Percentiles rank a stretch among this genome's conserved stretches.
Conservation (phyloP, 805 yeast species). For the Candida chilensis region DNA sequence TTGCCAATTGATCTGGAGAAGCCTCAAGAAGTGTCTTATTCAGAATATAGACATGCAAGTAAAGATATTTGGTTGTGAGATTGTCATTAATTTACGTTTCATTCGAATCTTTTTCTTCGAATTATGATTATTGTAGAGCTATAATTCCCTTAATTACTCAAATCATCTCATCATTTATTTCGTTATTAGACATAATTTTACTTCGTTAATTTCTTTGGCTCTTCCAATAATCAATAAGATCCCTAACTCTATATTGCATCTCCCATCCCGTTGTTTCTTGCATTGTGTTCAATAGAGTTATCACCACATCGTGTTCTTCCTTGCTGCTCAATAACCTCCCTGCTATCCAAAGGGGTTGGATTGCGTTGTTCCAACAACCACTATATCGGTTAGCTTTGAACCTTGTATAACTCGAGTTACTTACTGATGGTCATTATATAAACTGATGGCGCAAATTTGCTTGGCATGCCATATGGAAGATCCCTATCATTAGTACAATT, state of each 20-base stretch:
- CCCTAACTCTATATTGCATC: slow-evolving; percentile 16
- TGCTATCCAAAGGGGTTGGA: slow-evolving; percentile 16
- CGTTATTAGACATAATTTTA: too few species aligned
- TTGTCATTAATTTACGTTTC: too few species aligned
- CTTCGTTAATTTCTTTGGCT: too few species aligned
- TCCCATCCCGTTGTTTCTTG: slow-evolving; percentile 20
- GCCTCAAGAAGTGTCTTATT: too few species aligned
- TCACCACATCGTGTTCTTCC: slow-evolving; percentile 11
- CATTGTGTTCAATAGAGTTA: slow-evolving; percentile 10
- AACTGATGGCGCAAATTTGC: slow-evolving; percentile 22
- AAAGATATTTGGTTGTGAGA: too few species aligned
- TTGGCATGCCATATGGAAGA: slow-evolving; percentile 30
- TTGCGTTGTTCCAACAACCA: slow-evolving; percentile 15
- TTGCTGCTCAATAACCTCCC: slow-evolving; percentile 14
- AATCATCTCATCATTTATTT: too few species aligned
- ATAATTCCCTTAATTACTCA: too few species aligned
- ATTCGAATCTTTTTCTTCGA: too few species aligned
- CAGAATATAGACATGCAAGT: too few species aligned
- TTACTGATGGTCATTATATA: slow-evolving; percentile 14
- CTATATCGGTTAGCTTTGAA: slow-evolving; percentile 3
- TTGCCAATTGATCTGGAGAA: too few species aligned
- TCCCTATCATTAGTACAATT: slow-evolving; percentile 4
- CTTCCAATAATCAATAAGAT: slow-evolving; percentile 14
- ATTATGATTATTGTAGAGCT: too few species aligned
- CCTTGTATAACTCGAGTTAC: background rate